phyloP scores from a whole-genome alignment of 495 filamentous ascomycete genomes.

The Talaromyces adpressus region DNA sequence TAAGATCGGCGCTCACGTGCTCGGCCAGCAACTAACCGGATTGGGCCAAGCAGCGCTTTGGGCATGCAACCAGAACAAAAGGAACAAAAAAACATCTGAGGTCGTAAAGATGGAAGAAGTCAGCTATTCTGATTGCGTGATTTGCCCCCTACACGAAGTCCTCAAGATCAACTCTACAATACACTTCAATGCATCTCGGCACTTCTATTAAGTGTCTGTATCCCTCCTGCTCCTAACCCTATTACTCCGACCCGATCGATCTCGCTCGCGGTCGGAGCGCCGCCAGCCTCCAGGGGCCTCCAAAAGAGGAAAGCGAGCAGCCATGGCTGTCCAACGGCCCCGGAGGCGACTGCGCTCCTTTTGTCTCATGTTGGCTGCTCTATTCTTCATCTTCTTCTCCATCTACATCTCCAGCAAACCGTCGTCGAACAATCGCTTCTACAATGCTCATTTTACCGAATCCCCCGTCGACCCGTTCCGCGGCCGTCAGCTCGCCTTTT shows the following conservation, averaged over 20 bases:
- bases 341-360: conserved; percentile 8
- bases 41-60: neutral
- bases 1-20: neutral
- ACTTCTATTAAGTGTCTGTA: neutral
- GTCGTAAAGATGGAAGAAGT: neutral
- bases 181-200: neutral
- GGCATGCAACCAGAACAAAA: neutral
- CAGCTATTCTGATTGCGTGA: neutral
- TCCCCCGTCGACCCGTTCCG: conserved; percentile 15
- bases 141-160: neutral
- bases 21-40: neutral
- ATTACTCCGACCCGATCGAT: neutral
- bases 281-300: neutral
- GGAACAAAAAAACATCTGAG: neutral
- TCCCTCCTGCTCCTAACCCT: neutral
- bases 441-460: conserved; percentile 27
- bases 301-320: neutral
- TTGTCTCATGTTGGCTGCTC: conserved; percentile 13
- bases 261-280: neutral
- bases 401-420: conserved; percentile 36
- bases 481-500: conserved; percentile 32
- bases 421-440: conserved; percentile 20
- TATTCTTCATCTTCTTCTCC: conserved; percentile 25
- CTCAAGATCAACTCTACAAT: neutral
- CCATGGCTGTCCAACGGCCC: conserved; percentile 7